Evolutionary conservation across 2,329 filamentous ascomycete species (phyloP).

Genomic region (Pseudogymnoascus sp.): DNA sequence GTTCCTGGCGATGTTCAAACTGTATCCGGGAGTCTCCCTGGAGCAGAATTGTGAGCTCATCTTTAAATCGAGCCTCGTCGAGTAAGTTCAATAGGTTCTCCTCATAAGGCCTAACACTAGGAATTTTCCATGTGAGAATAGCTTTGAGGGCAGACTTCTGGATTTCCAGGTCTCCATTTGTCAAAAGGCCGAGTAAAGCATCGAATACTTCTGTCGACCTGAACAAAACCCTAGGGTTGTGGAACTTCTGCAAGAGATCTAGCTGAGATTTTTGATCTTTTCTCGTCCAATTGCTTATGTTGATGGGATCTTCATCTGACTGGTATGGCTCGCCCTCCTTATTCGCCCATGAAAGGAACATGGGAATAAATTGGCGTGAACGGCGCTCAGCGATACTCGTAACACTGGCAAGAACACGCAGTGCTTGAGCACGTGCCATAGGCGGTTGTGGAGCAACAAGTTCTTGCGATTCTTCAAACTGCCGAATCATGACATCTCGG

Average conservation of each 20-base stretch:
- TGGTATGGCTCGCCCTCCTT: constrained; percentile 32
- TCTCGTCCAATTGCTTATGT: constrained; percentile 52
- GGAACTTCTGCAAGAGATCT: constrained; percentile 72
- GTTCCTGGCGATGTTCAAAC: constrained; percentile 58
- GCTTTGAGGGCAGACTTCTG: constrained; percentile 80
- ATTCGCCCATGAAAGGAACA: constrained; percentile 74
- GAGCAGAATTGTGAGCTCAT: constrained; percentile 85
- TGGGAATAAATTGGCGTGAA: constrained; percentile 76
- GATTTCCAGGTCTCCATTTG: constrained; percentile 83
- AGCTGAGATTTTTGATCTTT: constrained; percentile 80
- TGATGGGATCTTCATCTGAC: constrained; percentile 21
- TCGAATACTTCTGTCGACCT: constrained; percentile 67
- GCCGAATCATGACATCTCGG: constrained; percentile 49
- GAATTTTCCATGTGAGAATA: constrained; percentile 81
- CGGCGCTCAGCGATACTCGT: constrained; percentile 76
- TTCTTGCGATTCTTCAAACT: constrained; percentile 58
- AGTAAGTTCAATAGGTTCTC: constrained; percentile 80
- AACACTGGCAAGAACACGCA: constrained; percentile 66
- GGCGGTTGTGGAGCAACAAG: constrained; percentile 41
- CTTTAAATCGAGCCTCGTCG: constrained; percentile 85
- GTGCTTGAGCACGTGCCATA: constrained; percentile 64
- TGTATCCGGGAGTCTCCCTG: constrained; percentile 67
- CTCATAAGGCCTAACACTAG: constrained; percentile 66
- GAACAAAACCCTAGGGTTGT: constrained; percentile 78
- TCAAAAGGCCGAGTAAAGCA: constrained; percentile 65